Base-by-base conservation (phyloP, 2,329 filamentous ascomycete species). In the Talaromyces sp. region DNA sequence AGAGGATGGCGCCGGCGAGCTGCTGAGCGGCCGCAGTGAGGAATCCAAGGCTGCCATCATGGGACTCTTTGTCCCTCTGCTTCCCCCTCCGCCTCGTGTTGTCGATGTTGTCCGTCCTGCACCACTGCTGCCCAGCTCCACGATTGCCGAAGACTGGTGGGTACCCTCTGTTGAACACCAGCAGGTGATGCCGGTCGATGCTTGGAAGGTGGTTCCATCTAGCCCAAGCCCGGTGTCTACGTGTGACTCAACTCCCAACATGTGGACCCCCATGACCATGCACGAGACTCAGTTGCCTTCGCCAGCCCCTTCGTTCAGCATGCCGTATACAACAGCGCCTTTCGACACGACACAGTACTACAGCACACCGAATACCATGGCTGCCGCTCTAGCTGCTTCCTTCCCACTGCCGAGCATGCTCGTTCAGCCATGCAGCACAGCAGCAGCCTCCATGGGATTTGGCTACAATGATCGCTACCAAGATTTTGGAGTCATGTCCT, bases 1-100 rank as follows among this genome's bases (percentile, higher is more conserved):
- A 80, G 94, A 97, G 79, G 93, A 97, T 70, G 94, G 94, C 63
- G 90, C 90, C 54, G 94, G 94, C 64, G 94, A 99, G 80, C 83
- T 99, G 66, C 86, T 97, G 63, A 89, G 89, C 71, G 92, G 92
- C 66, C 90, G 91, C 79, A 92, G 91, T 72, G 92, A 96, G 67
- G 92, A 97, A 68, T 93, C 97, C 77, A 96, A 96, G 85, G 86
- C 82, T 70, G 88, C 85, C 74, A 88, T 99, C 78, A 84, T 90
- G 81, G 85, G 83, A 68, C 83, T 97, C 71, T 92, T 97, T 81
- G 89, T 85, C 64, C 87, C 92, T 75, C 87, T 95, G 60, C 83
- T 97, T 65, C 85, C 95, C 63, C 92, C 89, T 56, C 85, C 95
- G 63, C 92, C 89, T 57, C 88, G 91, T 74, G 87, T 96, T 66